These are phyloP conservation scores for Mycogone perniciosa DNA, from an alignment of 2,329 filamentous ascomycete species.

Conservation along the genomic window DNA sequence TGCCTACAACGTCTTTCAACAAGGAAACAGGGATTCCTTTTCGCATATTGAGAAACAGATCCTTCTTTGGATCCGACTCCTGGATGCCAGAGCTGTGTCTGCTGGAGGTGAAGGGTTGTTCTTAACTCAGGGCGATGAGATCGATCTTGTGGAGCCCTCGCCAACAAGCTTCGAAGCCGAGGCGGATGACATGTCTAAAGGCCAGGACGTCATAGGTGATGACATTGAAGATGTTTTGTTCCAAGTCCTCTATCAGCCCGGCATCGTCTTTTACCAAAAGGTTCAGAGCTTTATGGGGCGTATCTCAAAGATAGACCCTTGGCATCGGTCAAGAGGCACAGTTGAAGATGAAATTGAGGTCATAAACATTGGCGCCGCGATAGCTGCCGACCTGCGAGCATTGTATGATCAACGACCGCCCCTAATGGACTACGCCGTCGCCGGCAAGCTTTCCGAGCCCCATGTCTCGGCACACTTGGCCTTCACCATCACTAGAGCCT, in stretches of 20 bases:
- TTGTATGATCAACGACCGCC: constrained; percentile 46
- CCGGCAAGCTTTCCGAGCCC: constrained; percentile 42
- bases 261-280: constrained; percentile 51
- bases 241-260: constrained; percentile 48
- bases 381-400: constrained; percentile 42
- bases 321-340: constrained; percentile 49
- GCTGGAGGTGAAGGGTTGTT: constrained; percentile 51
- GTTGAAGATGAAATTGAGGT: constrained; percentile 54
- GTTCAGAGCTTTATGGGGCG: constrained; percentile 52
- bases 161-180: constrained; percentile 30
- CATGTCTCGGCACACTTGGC: constrained; percentile 44
- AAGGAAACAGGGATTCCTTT: constrained; percentile 32
- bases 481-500: constrained; percentile 44
- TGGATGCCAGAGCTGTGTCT: constrained; percentile 49
- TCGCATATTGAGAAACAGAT: constrained; percentile 39
- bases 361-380: constrained; percentile 46
- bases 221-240: constrained; percentile 47
- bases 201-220: constrained; percentile 21
- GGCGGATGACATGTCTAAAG: constrained; percentile 18
- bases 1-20: constrained; percentile 41
- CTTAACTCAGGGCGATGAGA: constrained; percentile 41
- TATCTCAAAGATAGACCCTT: constrained; percentile 50
- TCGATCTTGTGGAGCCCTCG: constrained; percentile 38
- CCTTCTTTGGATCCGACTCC: constrained; percentile 48
- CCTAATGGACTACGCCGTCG: constrained; percentile 50